Evolutionary conservation across 2,329 filamentous ascomycete genomes (phyloP), one percentile per base, ranked within the genome.

Genomic region (Fusarium tupiense): DNA sequence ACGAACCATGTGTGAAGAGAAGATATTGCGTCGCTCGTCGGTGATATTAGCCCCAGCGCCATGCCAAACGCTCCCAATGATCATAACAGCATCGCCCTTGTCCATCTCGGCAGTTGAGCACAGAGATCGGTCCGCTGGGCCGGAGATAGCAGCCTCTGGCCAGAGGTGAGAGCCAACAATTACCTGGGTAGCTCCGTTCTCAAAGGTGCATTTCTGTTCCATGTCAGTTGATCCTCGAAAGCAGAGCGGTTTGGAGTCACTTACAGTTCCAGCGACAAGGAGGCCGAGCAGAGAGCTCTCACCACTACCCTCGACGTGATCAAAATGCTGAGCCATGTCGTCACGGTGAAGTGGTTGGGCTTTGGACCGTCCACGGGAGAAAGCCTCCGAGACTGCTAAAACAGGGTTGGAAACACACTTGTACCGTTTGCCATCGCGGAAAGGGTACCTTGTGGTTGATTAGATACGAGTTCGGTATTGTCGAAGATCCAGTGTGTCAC

Each of bases 241-340:
- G 6, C 0, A 12, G 19, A 12, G 10, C 10, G 9, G 6, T 38
- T 12, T 4, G 6, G 10, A 0, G 19, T 7, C 0, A 40, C 37
- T 0, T 20, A n/a, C 40, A n/a, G 40, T 43, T 13, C 40, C 40
- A 14, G 40, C 22, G 19, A 43, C 40, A n/a, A 43, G 40, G 0
- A 43, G 19, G 11, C 41, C n/a, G 6, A 44, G n/a, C 14, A 44
- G 1, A 19, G n/a, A 44, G 1, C 41, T 44, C 41, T 44, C 41
- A 1, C 41, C 41, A 6, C 41, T 44, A 17, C 41, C 41, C 2
- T 44, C n/a, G 41, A 44, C 41, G 14, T 44, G 41, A 17, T 44
- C 41, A 0, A 24, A 44, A 14, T 44, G 41, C 22, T 44, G 41
- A 44, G 41, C 41, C n/a, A 24, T 43, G 22, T 43, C 40, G 40